phyloP scores from a whole-genome alignment of 2,329 filamentous ascomycete genomes.

The Calonectria crousiana region DNA sequence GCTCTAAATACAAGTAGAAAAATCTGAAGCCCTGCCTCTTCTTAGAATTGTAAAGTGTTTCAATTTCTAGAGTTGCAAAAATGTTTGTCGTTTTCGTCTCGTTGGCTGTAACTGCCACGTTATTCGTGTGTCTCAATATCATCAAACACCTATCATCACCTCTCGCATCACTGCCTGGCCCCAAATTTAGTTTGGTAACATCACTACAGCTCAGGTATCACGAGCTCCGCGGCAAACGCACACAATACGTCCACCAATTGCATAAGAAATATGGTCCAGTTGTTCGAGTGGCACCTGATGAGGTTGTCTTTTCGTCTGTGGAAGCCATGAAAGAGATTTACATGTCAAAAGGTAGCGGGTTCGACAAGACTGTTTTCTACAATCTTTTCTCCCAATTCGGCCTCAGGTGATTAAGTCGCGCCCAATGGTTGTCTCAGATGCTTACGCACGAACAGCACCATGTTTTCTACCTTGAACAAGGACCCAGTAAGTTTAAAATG shows the following conservation, averaged over 20 bases:
- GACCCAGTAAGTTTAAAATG: constrained; percentile 4
- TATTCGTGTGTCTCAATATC: background rate
- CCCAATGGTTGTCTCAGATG: fast-evolving
- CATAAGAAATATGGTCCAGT: constrained; percentile 22
- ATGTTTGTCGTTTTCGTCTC: constrained; percentile 13
- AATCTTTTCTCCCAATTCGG: constrained; percentile 31
- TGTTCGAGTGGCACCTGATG: constrained; percentile 31
- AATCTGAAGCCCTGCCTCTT: background rate
- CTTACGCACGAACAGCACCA: background rate
- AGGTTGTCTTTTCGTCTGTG: constrained; percentile 28
- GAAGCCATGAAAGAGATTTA: constrained; percentile 35
- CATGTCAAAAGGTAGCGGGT: constrained; percentile 31
- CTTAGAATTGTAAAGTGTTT: background rate
- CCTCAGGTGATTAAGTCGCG: background rate
- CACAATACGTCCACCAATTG: constrained; percentile 20
- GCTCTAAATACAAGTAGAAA: background rate
- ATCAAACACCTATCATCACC: constrained; percentile 18
- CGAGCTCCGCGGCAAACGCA: constrained; percentile 29
- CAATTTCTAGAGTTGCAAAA: background rate
- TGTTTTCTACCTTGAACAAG: constrained; percentile 30
- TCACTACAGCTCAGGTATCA: constrained; percentile 23
- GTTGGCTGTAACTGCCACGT: background rate
- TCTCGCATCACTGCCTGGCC: constrained; percentile 26
- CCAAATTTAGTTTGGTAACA: constrained; percentile 22
- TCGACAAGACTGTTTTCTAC: constrained; percentile 29